Evolutionary conservation across 345 rosid species (phyloP).

Genomic region (Rhodamnia argentea): DNA sequence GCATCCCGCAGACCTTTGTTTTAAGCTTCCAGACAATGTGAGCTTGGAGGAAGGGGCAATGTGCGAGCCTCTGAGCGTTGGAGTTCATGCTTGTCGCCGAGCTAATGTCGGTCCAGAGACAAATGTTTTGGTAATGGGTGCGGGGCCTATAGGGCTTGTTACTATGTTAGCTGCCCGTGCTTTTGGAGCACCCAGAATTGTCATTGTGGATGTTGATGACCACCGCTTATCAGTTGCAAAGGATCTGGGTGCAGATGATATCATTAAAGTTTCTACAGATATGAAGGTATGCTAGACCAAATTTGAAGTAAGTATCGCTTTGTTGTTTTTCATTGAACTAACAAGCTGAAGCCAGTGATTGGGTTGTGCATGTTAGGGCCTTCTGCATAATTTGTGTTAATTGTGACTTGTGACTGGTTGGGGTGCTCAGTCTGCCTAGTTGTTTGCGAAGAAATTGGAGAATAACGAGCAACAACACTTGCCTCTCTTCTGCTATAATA

Average conservation of each 20-base stretch:
- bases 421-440: not conserved
- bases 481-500: not conserved
- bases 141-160: conserved; percentile 94
- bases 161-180: conserved; percentile 86
- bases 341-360: not conserved
- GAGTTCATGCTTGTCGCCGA: conserved; percentile 90
- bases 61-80: conserved; percentile 95
- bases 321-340: not conserved
- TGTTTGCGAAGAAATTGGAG: not conserved
- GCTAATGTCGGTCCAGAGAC: conserved; percentile 73
- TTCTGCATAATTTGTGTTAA: not conserved
- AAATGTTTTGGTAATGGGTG: conserved; percentile 68
- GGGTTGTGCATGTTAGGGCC: not conserved
- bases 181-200: conserved; percentile 73
- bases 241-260: conserved; percentile 59
- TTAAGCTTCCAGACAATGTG: conserved; percentile 82
- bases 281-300: conserved; percentile 34
- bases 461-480: not conserved
- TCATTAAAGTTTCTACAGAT: conserved; percentile 54
- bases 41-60: conserved; percentile 96
- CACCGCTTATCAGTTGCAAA: conserved; percentile 70
- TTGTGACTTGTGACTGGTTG: not conserved
- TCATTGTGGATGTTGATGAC: conserved; percentile 74
- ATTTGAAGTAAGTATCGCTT: not conserved
- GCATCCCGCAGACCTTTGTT: conserved; percentile 88